phyloP scores from a whole-genome alignment of 805 yeast genomes.

The Suhomyces sp. region DNA sequence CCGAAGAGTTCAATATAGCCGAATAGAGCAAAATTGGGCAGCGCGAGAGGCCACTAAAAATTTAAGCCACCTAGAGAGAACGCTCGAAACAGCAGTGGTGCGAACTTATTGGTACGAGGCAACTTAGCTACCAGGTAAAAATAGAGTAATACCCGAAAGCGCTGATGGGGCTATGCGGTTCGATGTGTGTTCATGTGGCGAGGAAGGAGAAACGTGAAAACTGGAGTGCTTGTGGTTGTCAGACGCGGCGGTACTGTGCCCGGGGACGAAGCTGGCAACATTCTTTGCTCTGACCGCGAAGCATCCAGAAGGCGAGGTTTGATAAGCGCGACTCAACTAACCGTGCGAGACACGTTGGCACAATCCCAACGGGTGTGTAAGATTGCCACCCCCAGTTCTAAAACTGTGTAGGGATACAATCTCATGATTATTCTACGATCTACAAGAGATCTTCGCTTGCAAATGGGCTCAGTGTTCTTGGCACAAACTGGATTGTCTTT shows the following conservation, averaged over 20 bases:
- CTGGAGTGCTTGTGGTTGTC: not conserved
- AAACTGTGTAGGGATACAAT: not conserved
- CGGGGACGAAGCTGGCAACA: not conserved
- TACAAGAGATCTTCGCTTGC: not conserved
- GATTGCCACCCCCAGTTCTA: not conserved
- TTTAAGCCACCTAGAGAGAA: not conserved
- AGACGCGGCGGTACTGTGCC: not conserved
- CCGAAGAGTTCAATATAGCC: not conserved
- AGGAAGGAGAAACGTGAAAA: not conserved
- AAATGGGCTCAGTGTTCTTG: not conserved
- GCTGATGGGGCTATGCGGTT: not conserved
- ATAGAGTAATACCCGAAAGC: not conserved
- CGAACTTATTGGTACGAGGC: not conserved
- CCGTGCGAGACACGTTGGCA: not conserved
- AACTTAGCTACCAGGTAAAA: not conserved
- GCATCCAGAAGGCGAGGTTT: not conserved
- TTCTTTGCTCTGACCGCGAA: not conserved
- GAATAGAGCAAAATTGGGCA: not conserved
- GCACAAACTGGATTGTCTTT: not conserved
- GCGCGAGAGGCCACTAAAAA: not conserved
- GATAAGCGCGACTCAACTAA: not conserved
- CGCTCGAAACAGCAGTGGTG: not conserved
- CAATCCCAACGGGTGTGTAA: not conserved
- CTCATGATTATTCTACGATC: not conserved
- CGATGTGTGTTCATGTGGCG: not conserved